Evolutionary conservation across 23 red algal genomes (phyloP).

Genomic region (Chondrus crispus): DNA sequence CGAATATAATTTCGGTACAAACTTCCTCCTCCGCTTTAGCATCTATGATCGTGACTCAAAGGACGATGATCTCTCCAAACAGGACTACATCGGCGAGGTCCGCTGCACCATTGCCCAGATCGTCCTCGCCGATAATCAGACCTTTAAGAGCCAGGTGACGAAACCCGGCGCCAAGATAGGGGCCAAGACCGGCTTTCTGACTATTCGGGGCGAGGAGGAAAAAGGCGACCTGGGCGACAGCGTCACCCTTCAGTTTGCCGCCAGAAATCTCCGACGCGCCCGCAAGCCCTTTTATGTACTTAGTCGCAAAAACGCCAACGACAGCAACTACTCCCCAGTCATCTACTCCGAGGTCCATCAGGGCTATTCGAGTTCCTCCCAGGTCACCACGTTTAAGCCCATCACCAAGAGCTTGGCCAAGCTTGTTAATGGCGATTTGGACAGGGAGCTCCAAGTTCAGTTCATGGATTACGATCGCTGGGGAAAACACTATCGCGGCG

Average conservation of each 20-base stretch:
- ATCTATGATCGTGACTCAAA: slow-evolving; percentile 47
- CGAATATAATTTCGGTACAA: slow-evolving; percentile 49
- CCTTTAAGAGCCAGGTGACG: not conserved
- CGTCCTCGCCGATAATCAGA: slow-evolving; percentile 50
- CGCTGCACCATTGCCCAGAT: slow-evolving; percentile 56
- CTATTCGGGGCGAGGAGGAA: slow-evolving; percentile 56
- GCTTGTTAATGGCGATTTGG: slow-evolving; percentile 41
- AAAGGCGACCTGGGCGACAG: slow-evolving; percentile 51
- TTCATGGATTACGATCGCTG: slow-evolving; percentile 21
- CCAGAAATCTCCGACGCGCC: not conserved
- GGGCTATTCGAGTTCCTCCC: not conserved
- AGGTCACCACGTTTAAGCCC: slow-evolving; percentile 13
- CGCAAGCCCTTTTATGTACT: slow-evolving; percentile 46
- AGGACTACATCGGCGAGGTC: slow-evolving; percentile 42
- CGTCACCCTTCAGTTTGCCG: slow-evolving; percentile 53
- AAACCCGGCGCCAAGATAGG: not conserved
- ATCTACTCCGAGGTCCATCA: slow-evolving; percentile 45
- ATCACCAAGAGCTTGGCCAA: slow-evolving; percentile 10
- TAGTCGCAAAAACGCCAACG: slow-evolving; percentile 39
- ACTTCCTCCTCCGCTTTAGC: slow-evolving; percentile 22
- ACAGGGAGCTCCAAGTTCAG: slow-evolving; percentile 25
- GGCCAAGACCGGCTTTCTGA: slow-evolving; percentile 17
- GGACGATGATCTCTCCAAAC: slow-evolving; percentile 4
- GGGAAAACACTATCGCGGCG: slow-evolving; percentile 17
- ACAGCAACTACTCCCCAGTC: slow-evolving; percentile 17